Evolutionary conservation across 768 basidiomycete genomes (phyloP).

Genomic region (Pulveroboletus sp.): DNA sequence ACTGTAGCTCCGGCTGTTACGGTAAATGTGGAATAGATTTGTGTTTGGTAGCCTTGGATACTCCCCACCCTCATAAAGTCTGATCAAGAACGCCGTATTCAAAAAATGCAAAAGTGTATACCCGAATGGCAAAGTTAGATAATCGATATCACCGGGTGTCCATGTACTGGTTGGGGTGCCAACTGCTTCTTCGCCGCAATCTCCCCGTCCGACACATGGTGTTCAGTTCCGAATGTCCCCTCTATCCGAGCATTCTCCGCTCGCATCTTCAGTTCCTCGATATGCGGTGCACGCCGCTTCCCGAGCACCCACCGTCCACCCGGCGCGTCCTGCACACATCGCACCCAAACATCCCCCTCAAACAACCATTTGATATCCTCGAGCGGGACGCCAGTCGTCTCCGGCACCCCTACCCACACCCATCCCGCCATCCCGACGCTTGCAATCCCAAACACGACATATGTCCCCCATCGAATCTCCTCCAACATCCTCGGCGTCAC

Average conservation of each 20-base stretch:
- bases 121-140: not conserved
- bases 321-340: constrained; percentile 33
- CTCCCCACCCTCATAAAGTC: not conserved
- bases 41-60: constrained; percentile 11
- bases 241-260: not conserved
- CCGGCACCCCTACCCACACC: constrained; percentile 38
- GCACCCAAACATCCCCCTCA: constrained; percentile 25
- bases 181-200: not conserved
- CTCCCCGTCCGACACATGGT: constrained; percentile 1
- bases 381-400: constrained; percentile 38
- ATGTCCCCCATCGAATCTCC: constrained; percentile 29
- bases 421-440: constrained; percentile 31
- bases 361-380: constrained; percentile 39
- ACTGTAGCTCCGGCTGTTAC: not conserved
- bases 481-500: constrained; percentile 36
- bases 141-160: too few species aligned
- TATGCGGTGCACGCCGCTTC: constrained; percentile 18
- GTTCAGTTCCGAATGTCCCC: not conserved
- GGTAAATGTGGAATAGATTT: not conserved
- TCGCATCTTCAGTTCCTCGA: constrained; percentile 25
- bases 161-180: too few species aligned
- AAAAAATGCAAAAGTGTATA: too few species aligned
- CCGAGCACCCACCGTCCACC: constrained; percentile 29
- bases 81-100: not conserved
- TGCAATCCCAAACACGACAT: constrained; percentile 31